phyloP scores from a whole-genome alignment of 2,329 filamentous ascomycete genomes.

The Talaromyces verruculosus region DNA sequence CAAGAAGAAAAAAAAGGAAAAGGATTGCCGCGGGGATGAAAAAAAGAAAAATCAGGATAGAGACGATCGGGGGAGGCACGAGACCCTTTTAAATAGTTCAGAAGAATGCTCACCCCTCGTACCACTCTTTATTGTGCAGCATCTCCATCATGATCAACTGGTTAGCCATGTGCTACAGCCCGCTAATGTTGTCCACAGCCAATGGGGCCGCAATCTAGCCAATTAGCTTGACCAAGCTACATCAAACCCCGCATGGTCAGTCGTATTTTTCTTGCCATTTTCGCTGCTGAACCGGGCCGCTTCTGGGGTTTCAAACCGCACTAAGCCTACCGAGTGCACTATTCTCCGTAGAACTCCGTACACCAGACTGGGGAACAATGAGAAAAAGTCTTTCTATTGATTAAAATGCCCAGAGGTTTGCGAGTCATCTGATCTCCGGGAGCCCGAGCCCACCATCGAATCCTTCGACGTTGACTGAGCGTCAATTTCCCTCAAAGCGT shows the following conservation, averaged over 20 bases:
- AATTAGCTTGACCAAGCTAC: background rate
- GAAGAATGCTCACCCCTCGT: background rate
- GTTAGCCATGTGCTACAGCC: background rate
- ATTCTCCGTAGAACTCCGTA: background rate
- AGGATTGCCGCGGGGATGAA: background rate
- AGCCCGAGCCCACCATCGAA: background rate
- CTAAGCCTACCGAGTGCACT: background rate
- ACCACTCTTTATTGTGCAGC: background rate
- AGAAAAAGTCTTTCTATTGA: background rate
- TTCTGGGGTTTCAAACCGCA: slow-evolving; percentile 6
- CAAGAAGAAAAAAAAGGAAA: background rate
- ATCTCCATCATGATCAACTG: slow-evolving; percentile 2
- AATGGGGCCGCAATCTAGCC: background rate
- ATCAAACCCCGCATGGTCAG: slow-evolving; percentile 8
- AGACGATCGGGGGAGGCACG: background rate
- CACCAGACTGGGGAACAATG: background rate
- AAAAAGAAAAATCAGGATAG: background rate
- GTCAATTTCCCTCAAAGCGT: background rate
- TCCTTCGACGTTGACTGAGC: background rate
- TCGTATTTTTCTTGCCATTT: background rate
- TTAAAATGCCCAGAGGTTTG: background rate
- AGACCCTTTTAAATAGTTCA: slow-evolving; percentile 8
- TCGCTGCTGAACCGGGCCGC: background rate
- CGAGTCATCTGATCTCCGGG: background rate
- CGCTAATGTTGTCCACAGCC: background rate